Conservation (phyloP, 1,284 basidiomycete genomes). For the Pisolithus thermaeus region DNA sequence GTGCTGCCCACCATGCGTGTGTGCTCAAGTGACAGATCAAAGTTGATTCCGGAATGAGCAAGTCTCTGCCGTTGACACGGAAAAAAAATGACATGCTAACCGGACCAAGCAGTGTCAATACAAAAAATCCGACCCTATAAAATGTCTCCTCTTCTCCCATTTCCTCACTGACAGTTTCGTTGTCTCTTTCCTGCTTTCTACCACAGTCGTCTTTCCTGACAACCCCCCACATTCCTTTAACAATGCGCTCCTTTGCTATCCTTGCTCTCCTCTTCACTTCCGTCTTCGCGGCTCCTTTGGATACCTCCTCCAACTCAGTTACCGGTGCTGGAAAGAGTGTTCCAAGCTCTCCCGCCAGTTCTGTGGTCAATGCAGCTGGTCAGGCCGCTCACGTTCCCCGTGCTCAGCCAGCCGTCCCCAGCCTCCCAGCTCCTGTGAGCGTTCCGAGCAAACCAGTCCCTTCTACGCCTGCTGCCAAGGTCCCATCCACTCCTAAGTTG, state of each 20-base stretch:
- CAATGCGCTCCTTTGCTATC: constrained; percentile 44
- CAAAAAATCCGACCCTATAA: not conserved
- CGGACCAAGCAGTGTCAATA: not conserved
- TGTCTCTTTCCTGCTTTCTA: constrained; percentile 1
- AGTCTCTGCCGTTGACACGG: not conserved
- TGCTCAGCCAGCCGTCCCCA: no score
- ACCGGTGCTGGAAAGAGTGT: no score
- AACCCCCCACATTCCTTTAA: constrained; percentile 36
- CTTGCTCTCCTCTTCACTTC: constrained; percentile 32
- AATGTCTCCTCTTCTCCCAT: not conserved
- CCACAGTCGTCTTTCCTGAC: constrained; percentile 13
- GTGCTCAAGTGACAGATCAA: no score
- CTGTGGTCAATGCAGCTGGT: no score
- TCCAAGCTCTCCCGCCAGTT: no score
- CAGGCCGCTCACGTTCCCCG: no score
- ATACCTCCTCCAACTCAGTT: constrained; percentile 16
- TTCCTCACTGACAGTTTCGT: constrained; percentile 12
- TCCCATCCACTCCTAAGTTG: no score
- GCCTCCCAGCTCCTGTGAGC: no score
- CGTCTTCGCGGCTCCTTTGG: constrained; percentile 26
- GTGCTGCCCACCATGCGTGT: no score
- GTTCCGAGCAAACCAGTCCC: no score
- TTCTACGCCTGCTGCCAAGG: no score
- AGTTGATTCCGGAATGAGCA: no score
- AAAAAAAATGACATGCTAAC: not conserved